Base-by-base conservation (phyloP, 2,329 filamentous ascomycete genomes). In the Herpotrichia juniperi region DNA sequence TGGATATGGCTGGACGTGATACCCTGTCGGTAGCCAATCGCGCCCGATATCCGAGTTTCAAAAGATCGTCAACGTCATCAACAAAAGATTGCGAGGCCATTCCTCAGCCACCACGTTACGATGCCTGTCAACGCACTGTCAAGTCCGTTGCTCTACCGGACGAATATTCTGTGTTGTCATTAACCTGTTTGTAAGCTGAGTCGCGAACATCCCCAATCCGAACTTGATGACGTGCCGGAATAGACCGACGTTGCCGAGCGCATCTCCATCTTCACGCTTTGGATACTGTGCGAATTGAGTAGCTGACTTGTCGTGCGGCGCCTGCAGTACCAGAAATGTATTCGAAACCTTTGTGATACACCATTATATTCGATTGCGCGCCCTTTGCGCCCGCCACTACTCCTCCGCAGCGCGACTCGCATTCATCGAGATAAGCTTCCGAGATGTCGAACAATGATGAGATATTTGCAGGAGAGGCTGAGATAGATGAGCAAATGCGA, bases 401-500 rank as follows among this genome's bases (percentile, higher is more conserved):
- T 14, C 10, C 44, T 37, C 21, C 30, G 17, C n/a, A 28, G 25
- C 12, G 21, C 42, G 12, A 24, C 22, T 10, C 10, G 22, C 42
- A 19, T 21, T 14, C 39, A 22, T 10, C 39, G 12, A 34, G 34
- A 37, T 39, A 26, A 40, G 37, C 11, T 28, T 24, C 31, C 9
- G 12, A 24, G 6, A 51, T 51, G 49, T 17, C 34, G 17, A 63
- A 54, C 16, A 65, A 55, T 37, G 69, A 73, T 28, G 62, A 62
- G 12, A 56, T 58, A 1, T 69, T 69, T 32, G 62, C 63, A 1
- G 62, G 65, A 32, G 71, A 72, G 7, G 55, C 62, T 37, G 67
- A 71, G 7, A 47, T 66, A 25, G 69, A 73, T 39, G 61, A 62
- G 28, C 56, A 61, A 30, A 35, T 67, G 3, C 59, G 50, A 19